These are phyloP conservation scores for Cicer yamashitae DNA, from an alignment of 306 rosid genomes.

Conservation along the genomic window DNA sequence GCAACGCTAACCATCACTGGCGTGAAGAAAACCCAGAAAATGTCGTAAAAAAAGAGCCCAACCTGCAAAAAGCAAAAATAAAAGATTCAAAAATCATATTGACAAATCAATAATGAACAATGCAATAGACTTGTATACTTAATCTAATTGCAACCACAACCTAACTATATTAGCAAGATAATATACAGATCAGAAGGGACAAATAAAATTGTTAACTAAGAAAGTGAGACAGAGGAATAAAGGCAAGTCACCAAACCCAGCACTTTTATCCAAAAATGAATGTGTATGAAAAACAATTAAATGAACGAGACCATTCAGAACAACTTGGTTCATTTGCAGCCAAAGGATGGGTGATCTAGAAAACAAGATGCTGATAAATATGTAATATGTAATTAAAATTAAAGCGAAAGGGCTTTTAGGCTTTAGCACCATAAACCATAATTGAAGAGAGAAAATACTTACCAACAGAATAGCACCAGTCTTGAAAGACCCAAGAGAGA, in stretches of 20 bases:
- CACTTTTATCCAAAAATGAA: not conserved
- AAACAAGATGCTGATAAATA: conserved; percentile 9
- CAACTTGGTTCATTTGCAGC: conserved; percentile 18
- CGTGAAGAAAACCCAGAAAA: conserved; percentile 99
- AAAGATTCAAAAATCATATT: conserved; percentile 35
- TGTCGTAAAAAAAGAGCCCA: conserved; percentile 85
- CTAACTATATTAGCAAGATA: conserved; percentile 22
- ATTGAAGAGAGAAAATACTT: conserved; percentile 36
- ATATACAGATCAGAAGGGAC: not conserved
- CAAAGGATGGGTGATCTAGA: conserved; percentile 19
- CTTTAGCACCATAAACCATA: conserved; percentile 18
- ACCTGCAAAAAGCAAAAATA: conserved; percentile 51
- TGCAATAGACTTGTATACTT: not conserved
- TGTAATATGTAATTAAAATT: conserved; percentile 8
- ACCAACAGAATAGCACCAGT: conserved; percentile 99
- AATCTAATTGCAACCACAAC: conserved; percentile 1
- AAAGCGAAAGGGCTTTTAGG: not conserved
- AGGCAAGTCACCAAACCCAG: too few species aligned
- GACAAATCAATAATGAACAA: not conserved
- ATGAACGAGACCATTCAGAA: conserved; percentile 20
- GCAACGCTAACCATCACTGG: conserved; percentile 99
- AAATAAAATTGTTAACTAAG: not conserved
- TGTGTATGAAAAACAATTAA: not conserved
- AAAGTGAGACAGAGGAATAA: not conserved
- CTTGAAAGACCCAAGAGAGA: conserved; percentile 98